Conservation (phyloP, 108 stramenopile genomes). For the Pseudonitzschia multiseries region DNA sequence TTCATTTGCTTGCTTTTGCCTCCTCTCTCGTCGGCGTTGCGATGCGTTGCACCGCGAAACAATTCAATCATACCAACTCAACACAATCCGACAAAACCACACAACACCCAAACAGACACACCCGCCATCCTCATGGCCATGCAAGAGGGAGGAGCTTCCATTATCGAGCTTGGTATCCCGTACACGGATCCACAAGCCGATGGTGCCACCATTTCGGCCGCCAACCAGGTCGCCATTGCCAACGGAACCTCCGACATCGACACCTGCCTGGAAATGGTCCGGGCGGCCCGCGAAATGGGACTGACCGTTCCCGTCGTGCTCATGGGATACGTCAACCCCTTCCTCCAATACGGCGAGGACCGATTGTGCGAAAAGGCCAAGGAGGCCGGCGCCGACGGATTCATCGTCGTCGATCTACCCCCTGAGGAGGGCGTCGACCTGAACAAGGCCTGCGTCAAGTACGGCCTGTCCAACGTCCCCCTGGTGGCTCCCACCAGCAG, state of each 20-base stretch:
- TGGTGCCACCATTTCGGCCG: slow-evolving; percentile 94
- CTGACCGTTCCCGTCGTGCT: slow-evolving; percentile 96
- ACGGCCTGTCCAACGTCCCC: slow-evolving; percentile 92
- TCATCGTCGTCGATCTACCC: slow-evolving; percentile 98
- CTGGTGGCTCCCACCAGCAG: slow-evolving; percentile 96
- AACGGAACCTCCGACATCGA: slow-evolving; percentile 81
- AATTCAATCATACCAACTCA: too few species aligned
- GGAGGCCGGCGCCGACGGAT: slow-evolving; percentile 89
- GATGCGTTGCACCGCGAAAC: too few species aligned
- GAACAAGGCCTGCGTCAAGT: slow-evolving; percentile 77
- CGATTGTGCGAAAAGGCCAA: slow-evolving; percentile 81
- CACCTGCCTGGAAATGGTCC: slow-evolving; percentile 87
- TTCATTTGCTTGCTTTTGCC: too few species aligned
- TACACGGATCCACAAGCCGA: slow-evolving; percentile 99
- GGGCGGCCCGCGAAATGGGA: slow-evolving; percentile 82
- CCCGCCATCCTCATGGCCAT: slow-evolving; percentile 93
- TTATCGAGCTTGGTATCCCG: slow-evolving; percentile 97
- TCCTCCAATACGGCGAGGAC: slow-evolving; percentile 92
- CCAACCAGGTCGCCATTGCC: slow-evolving; percentile 93
- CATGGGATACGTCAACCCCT: slow-evolving; percentile 99
- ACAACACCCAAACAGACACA: slow-evolving; percentile 58
- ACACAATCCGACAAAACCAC: too few species aligned
- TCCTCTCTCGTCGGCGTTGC: too few species aligned
- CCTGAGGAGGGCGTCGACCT: slow-evolving; percentile 91
- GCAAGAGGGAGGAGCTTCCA: slow-evolving; percentile 92